A percentile compares a stretch with the other conserved stretches of the same genome.
Conservation (phyloP, 306 rosid genomes). For the Prunus padus region DNA sequence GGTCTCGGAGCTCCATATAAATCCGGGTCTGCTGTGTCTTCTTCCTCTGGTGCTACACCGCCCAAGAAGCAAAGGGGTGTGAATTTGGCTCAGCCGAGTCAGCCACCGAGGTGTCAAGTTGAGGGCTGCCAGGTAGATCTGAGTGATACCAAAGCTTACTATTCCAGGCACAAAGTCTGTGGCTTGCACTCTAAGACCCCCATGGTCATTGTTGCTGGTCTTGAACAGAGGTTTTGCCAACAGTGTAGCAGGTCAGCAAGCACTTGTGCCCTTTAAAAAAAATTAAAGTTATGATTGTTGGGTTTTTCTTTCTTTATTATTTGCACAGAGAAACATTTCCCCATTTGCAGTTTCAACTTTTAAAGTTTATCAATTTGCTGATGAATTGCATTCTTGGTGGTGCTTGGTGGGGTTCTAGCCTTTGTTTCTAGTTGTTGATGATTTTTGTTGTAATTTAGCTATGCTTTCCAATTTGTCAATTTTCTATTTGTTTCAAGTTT, state of each 20-base stretch:
- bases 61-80: slow-evolving; percentile 43
- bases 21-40: slow-evolving; percentile 16
- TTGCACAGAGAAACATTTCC: not conserved
- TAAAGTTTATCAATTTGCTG: not conserved
- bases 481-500: no score
- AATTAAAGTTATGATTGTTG: no score
- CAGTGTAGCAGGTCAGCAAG: slow-evolving; percentile 79
- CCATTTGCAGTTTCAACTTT: not conserved
- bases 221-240: slow-evolving; percentile 91
- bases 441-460: not conserved
- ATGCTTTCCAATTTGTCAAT: not conserved
- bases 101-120: slow-evolving; percentile 91
- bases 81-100: slow-evolving; percentile 33
- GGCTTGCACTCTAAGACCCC: slow-evolving; percentile 84
- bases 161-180: slow-evolving; percentile 91
- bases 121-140: slow-evolving; percentile 89
- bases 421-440: no score
- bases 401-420: not conserved
- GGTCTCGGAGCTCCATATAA: slow-evolving; percentile 38
- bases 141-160: slow-evolving; percentile 79
- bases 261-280: not conserved
- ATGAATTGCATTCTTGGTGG: not conserved
- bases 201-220: slow-evolving; percentile 64
- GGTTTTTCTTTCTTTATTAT: not conserved
- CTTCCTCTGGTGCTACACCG: slow-evolving; percentile 42